Conservation (phyloP, 306 rosid species). For the Dryas octopetala region DNA sequence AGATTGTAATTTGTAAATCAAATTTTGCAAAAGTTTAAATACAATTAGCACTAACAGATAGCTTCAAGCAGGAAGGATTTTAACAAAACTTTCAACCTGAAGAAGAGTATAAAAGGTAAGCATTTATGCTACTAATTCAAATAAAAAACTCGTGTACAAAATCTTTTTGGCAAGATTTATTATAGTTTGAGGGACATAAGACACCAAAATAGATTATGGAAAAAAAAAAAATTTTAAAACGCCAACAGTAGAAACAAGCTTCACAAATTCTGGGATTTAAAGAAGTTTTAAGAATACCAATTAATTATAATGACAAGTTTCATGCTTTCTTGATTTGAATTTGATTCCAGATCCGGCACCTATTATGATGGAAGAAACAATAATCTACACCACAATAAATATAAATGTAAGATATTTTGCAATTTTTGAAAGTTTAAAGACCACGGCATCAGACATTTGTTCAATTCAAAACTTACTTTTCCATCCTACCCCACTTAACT, state of each 20-base stretch:
- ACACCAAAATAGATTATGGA: constrained; percentile 6
- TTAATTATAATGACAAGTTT: background rate
- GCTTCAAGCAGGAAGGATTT: constrained; percentile 6
- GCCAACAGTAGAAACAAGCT: background rate
- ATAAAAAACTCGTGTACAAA: background rate
- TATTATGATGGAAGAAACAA: background rate
- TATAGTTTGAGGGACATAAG: background rate
- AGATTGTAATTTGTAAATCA: background rate
- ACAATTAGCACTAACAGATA: background rate
- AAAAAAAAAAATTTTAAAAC: background rate
- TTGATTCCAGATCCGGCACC: constrained; percentile 5
- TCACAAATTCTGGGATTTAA: background rate
- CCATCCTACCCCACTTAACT: constrained; percentile 16
- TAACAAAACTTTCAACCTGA: constrained; percentile 1
- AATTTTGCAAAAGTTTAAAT: background rate
- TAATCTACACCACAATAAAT: constrained; percentile 9
- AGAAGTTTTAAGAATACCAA: background rate
- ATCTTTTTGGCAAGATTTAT: background rate
- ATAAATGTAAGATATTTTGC: constrained; percentile 1
- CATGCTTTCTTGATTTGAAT: constrained; percentile 5
- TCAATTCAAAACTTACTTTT: constrained; percentile 14
- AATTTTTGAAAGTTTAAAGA: constrained; percentile 6
- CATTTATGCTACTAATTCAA: background rate
- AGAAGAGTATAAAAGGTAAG: background rate
- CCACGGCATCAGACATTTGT: constrained; percentile 17